Conservation (phyloP, 1,139 yeast genomes). For the Hansenula sp. region DNA sequence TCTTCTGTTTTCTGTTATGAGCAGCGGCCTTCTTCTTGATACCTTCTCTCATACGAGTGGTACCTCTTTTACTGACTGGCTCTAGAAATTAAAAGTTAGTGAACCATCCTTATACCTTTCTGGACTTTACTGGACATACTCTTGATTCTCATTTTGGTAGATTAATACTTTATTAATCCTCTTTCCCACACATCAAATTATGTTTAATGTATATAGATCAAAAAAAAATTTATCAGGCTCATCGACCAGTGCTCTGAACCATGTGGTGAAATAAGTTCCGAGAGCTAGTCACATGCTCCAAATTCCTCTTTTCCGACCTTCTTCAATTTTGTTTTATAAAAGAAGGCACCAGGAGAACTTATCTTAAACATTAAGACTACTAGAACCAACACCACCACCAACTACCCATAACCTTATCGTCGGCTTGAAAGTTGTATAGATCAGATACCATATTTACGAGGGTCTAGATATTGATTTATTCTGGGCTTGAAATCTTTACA, state of each 20-base stretch:
- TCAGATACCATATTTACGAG: not conserved
- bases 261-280: not conserved
- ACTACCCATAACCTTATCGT: not conserved
- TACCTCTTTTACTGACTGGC: slow-evolving; percentile 79
- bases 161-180: too few relatives aligned
- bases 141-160: slow-evolving; percentile 5
- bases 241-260: slow-evolving; percentile 2
- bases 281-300: not conserved
- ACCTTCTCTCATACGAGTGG: slow-evolving; percentile 94
- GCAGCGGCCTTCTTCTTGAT: slow-evolving; percentile 95
- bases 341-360: too few relatives aligned
- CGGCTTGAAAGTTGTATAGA: not conserved
- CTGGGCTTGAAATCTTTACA: not conserved
- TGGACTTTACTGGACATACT: not conserved
- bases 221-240: slow-evolving; percentile 3
- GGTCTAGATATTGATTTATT: slow-evolving; percentile 4
- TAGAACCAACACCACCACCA: not conserved
- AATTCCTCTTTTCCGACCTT: too few relatives aligned
- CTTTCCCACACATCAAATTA: too few relatives aligned
- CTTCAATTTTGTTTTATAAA: too few relatives aligned
- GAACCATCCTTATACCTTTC: slow-evolving; percentile 10
- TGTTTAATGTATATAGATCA: not conserved
- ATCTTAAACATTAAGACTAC: too few relatives aligned
- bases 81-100: slow-evolving; percentile 33
- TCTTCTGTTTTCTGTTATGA: slow-evolving; percentile 80